Conservation (phyloP, 164 flowering plant species). For the Umbilicus rupestris region DNA sequence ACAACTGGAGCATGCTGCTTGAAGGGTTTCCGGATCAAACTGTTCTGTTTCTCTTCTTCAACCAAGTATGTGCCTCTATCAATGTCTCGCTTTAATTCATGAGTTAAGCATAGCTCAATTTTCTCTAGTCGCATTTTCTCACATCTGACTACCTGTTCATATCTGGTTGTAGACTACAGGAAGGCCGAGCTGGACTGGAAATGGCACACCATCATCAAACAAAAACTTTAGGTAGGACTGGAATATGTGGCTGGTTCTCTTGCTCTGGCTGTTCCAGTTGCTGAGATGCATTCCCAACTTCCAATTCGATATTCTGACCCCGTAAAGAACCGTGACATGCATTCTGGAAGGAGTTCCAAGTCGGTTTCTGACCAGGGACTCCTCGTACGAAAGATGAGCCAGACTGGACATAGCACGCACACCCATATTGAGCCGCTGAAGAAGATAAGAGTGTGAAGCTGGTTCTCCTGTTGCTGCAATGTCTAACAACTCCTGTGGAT, state of each 20-base stretch:
- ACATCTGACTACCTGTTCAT: neutral
- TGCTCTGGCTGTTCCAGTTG: neutral
- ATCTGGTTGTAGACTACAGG: neutral
- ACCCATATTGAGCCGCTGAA: neutral
- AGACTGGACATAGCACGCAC: neutral
- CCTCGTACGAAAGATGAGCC: neutral
- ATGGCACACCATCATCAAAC: neutral
- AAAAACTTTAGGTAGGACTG: neutral
- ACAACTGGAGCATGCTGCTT: neutral
- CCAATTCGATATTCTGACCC: neutral
- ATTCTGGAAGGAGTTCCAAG: neutral
- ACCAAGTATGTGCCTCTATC: neutral
- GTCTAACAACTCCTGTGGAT: too few species aligned
- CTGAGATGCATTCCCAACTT: neutral
- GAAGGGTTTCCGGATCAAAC: neutral
- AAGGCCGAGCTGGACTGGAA: neutral
- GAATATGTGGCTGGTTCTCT: neutral
- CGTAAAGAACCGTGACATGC: neutral
- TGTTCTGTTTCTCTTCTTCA: constrained; percentile 6
- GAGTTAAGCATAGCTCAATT: neutral
- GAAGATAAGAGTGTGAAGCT: neutral
- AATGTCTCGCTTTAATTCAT: neutral
- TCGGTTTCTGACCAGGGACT: neutral
- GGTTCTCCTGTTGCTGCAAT: neutral
- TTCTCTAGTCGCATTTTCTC: neutral